Conservation (phyloP, 75 land plant genomes). For the Pseudotsuga menziesii region DNA sequence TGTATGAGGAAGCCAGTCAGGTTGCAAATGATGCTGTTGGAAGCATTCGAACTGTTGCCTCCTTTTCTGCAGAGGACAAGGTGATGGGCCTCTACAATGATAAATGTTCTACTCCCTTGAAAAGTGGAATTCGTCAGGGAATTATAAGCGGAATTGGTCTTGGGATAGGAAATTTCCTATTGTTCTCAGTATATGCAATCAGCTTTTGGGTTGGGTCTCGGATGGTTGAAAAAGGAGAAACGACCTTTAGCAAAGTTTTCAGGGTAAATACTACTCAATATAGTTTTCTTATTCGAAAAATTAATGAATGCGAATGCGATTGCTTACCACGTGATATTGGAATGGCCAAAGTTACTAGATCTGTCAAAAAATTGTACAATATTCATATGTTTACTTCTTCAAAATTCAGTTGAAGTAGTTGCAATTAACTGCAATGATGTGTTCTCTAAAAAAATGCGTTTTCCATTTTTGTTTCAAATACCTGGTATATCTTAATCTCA, state of each 20-base stretch:
- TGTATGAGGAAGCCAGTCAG: conserved; percentile 88
- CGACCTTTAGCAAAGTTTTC: conserved; percentile 65
- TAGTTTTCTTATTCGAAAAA: too few species aligned
- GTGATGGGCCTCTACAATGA: conserved; percentile 59
- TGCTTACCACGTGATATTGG: too few species aligned
- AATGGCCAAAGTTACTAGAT: too few species aligned
- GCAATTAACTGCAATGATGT: too few species aligned
- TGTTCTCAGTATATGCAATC: conserved; percentile 54
- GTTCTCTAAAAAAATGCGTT: too few species aligned
- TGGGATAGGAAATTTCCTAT: conserved; percentile 62
- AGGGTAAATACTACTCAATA: conserved; percentile 24
- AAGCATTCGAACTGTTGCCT: conserved; percentile 80
- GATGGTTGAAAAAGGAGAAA: conserved; percentile 48
- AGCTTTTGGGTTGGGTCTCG: conserved; percentile 73
- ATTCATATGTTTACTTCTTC: too few species aligned
- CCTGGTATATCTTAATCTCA: too few species aligned
- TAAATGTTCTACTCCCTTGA: conserved; percentile 51
- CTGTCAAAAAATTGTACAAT: too few species aligned
- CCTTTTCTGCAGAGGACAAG: conserved; percentile 80
- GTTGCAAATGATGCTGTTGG: conserved; percentile 83
- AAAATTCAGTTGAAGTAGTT: too few species aligned
- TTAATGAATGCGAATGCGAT: too few species aligned
- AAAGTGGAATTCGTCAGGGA: conserved; percentile 62
- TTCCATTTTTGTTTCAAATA: too few species aligned
- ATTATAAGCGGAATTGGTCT: conserved; percentile 71